Base-by-base conservation (phyloP, 108 stramenopile species). In the Fragilariopsis cylindrus region DNA sequence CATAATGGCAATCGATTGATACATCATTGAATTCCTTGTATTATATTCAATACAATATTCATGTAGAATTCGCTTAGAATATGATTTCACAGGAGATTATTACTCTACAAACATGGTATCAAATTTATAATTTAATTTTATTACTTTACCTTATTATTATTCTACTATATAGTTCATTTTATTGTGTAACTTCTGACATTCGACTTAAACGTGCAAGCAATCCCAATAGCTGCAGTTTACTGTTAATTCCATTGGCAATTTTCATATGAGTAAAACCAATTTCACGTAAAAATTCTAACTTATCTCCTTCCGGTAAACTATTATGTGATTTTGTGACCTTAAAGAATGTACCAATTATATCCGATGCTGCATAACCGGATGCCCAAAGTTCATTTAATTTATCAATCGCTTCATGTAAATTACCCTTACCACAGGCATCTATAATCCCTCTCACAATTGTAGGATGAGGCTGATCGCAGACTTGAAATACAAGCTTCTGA, bases 381-480 rank as follows among this genome's bases (percentile, higher is more conserved):
- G 74, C 71, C 81, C 87, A 90, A 56, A 96, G 72, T 7, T 48
- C 54, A 30, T 84, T 68, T 70, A 97, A 55, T 50, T 77, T 63
- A 21, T 73, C 72, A 30, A 84, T 79, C 13, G 95, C 96, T 39
- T 62, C 49, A 21, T 84, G 70, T n/a, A 93, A 81, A 55, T 97
- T 76, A 1, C 91, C 88, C 69, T 73, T 65, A 4, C 75, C 41
- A 58, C 91, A 95, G 19, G 57, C 72, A 54, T 90, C 86, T 19
- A 99, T 74, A 39, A 98, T 96, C 16, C 62, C 74, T 11, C 81
- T 67, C 9, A 98, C 97, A 1, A 89, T 93, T 4, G 73, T 94
- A 41, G 99, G 99, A 85, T 99, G 99, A 1, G 99, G 99, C 82
- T 99, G 99, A 77, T 99, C 99, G 75, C 99, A 99, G 0, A 99